Evolutionary conservation across 352 stramenopile genomes (phyloP), one percentile per base, ranked within the genome.

Genomic region (Phytopythium sindhum): DNA sequence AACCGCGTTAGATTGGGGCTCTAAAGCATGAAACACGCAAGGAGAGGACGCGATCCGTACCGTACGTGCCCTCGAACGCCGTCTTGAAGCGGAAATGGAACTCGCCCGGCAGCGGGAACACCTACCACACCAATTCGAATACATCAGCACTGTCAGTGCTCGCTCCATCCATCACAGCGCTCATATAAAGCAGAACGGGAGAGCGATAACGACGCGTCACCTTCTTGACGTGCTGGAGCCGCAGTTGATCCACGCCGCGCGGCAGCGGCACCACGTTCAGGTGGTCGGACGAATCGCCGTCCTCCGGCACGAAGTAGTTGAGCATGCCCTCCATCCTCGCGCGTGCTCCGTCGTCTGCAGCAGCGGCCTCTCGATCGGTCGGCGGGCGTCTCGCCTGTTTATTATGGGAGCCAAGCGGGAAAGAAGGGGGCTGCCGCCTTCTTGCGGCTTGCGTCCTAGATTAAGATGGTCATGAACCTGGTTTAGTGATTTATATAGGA

Each of bases 1-100:
- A 10, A 1, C 26, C 21, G 42, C 1, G 42, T 50, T 11, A 12
- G 42, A 50, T 28, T 21, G 17, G 7, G 42, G 21, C 21, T 50
- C n/a, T 23, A 4, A 5, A 10, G 42, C 42, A 50, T 26, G 15
- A 10, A 50, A 1, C n/a, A 15, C 21, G 4, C 42, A 7, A 39
- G 33, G 5, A 50, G 17, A 9, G 42, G 31, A 21, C 33, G 23
- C 65, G 23, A 35, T 67, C 67, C 73, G 37, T 33, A 94, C 86
- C 86, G 41, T 93, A 95, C 41, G 86, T 95, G 52, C 86, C 84
- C 63, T 95, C 86, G 55, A 95, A 95, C 33, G 82, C 69, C 41
- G 84, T 91, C 68, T 95, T 95, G 68, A 95, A 95, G 62, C 86
- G 84, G 62, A 92, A 95, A 47, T 95, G 86, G 64, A 93, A 95